Base-by-base conservation (phyloP, 441 rosid genomes). In the Jatropha multifida region DNA sequence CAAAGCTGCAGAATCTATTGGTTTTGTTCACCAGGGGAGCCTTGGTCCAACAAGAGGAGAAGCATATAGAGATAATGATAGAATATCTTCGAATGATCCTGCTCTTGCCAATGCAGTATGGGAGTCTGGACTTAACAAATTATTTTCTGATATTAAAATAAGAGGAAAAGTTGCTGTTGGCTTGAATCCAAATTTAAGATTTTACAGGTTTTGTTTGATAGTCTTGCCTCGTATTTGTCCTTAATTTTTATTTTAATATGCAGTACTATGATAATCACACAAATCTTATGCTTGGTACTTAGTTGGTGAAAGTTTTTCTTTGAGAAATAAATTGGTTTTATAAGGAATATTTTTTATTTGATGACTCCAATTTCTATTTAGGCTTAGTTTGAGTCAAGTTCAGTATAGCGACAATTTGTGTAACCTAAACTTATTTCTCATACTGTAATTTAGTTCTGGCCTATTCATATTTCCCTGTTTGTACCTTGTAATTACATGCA, bases 31-130 rank as follows among this genome's bases (percentile, higher is more conserved):
- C 80, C 99, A 90, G 80, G 97, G 98, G 75, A 93, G 97, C 81
- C 97, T 86, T 76, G 98, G 99, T 14, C 99, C 99, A 27, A 78
- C 91, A 8, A 84, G 85, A 75, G 98, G 99, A 12, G 99, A 93
- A 89, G 98, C 98, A 72, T 95, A 83, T 64, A 84, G 98, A 63
- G 99, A 93, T 81, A 92, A 93, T 74, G 96, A 92, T 72, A 83
- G 99, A 72, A 85, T 90, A 68, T 84, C 94, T 51, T 90, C 82
- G 55, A 82, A 85, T 44, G 97, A 95, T 85, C 85, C 95, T 55
- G 75, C 79, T 74, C 96, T 93, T 63, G 96, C 93, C 0, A 86
- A 81, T 74, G 59, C 83, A 7, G 4, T 92, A 56, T 95, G 99
- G 98, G 90, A 86, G 61, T 88, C 97, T 49, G 99, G 96, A 65